Conservation (phyloP, 192 early-diverging fungal genomes). For the Pecoramyces ruminantium region DNA sequence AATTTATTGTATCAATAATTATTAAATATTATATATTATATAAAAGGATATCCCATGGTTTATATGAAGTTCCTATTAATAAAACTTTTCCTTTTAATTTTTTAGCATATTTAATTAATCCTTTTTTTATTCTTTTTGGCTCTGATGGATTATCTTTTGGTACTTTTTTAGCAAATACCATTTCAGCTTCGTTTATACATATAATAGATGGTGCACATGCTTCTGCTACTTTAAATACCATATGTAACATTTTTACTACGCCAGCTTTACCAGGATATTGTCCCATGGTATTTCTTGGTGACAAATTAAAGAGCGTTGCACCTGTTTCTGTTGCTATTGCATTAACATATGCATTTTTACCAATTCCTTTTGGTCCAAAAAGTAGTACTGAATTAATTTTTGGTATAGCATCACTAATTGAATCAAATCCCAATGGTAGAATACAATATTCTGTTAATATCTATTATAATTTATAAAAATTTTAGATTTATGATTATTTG, state of each 20-base stretch:
- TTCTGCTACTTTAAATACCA: conserved; percentile 48
- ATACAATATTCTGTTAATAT: conserved; percentile 32
- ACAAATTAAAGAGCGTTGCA: conserved; percentile 34
- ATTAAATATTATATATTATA: neutral
- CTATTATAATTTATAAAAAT: conserved; percentile 1
- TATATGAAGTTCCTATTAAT: conserved; percentile 24
- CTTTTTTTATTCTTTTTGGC: conserved; percentile 45
- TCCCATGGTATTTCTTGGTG: conserved; percentile 33
- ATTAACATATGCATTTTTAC: conserved; percentile 35
- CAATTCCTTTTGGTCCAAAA: conserved; percentile 28
- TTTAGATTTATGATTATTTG: no score
- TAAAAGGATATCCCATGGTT: conserved; percentile 29
- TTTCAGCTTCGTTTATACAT: conserved; percentile 36
- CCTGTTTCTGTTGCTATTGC: conserved; percentile 32
- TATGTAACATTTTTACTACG: conserved; percentile 37
- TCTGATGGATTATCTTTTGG: conserved; percentile 44
- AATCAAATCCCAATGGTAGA: conserved; percentile 21
- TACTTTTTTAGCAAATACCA: conserved; percentile 45
- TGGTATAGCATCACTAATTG: conserved; percentile 12
- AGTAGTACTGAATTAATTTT: conserved; percentile 19
- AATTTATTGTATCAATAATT: neutral
- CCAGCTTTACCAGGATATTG: conserved; percentile 34
- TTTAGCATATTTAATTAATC: conserved; percentile 33
- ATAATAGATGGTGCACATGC: conserved; percentile 34
- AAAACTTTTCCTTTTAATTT: conserved; percentile 28